Percentiles rank a stretch among this genome's conserved stretches.
phyloP scores from a whole-genome alignment of 1,284 basidiomycete genomes.

The Pisolithus thermaeus region DNA sequence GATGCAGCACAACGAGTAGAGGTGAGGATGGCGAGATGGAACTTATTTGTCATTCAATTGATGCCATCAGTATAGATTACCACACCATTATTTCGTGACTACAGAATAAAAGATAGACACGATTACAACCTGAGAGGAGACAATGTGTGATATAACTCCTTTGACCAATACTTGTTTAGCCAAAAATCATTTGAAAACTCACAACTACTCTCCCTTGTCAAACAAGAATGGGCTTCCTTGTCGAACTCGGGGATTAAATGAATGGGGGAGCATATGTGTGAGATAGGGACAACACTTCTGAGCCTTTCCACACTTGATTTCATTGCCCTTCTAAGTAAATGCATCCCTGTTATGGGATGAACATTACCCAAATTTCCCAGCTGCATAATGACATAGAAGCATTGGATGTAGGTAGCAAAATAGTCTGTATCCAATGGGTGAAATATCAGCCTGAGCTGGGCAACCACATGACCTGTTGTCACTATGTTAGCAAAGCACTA shows the following conservation, averaged over 20 bases:
- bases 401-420: slow-evolving; percentile 2
- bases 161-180: slow-evolving; percentile 5
- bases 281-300: slow-evolving; percentile 2
- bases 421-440: neutral
- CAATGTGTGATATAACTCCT: neutral
- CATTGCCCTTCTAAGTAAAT: neutral
- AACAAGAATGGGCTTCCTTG: slow-evolving; percentile 1
- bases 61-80: too few relatives aligned
- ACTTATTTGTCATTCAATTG: too few relatives aligned
- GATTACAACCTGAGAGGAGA: neutral
- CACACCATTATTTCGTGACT: too few relatives aligned
- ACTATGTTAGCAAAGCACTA: neutral
- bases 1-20: too few relatives aligned
- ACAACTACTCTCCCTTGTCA: slow-evolving; percentile 1
- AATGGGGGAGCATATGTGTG: slow-evolving; percentile 2
- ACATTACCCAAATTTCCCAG: neutral
- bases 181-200: slow-evolving; percentile 5
- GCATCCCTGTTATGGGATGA: slow-evolving; percentile 1
- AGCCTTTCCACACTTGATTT: neutral
- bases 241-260: slow-evolving; percentile 5
- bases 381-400: slow-evolving; percentile 1
- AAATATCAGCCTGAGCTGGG: neutral
- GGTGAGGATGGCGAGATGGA: too few relatives aligned
- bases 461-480: neutral
- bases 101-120: too few relatives aligned